Evolutionary conservation across 345 rosid species (phyloP), one percentile per base, ranked within the genome.

Genomic region (Theobroma cacao): DNA sequence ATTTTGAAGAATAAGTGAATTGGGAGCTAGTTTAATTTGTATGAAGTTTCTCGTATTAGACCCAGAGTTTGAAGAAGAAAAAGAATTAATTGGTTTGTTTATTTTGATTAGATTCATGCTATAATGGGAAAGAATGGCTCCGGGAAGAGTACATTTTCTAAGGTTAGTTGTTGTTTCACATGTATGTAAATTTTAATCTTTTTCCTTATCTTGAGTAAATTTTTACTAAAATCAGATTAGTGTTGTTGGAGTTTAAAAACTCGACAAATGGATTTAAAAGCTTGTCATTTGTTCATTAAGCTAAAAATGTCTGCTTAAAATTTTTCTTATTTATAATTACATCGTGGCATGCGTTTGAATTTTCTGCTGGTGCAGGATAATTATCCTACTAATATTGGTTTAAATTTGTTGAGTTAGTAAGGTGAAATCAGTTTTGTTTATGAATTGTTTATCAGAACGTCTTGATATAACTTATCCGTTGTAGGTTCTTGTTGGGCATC

Each of bases 61-160:
- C 45, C 38, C 71, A 14, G 33, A 59, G 11, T 26, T 11, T 56
- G 0, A 17, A 20, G 22, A n/a, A n/a, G 38, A 36, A 36, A 36
- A 2, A 36, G 5, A 36, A n/a, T 70, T 36, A 14, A 38, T 38
- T 74, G 74, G 28, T 65, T 53, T 72, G 31, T 11, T 78, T 66
- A 18, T 40, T 41, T 71, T 62, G 20, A 12, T 34, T 80, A 96
- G 99, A 69, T 97, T 75, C 99, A 94, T 81, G 98, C 98, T 31
- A 86, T 94, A 56, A 93, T 94, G 99, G 99, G 99, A 60, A 94
- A 91, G 87, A 97, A 97, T 65, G 99, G 98, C 77, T 97, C 99
- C 7, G 98, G 98, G 75, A 97, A 94, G 90, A 97, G 98, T 86
- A 97, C 98, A 2, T 89, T 94, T 69, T 88, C 98, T 14, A 97